These are phyloP conservation scores for Cupressus sempervirens DNA, from an alignment of 75 land plant genomes.

Conservation along the genomic window DNA sequence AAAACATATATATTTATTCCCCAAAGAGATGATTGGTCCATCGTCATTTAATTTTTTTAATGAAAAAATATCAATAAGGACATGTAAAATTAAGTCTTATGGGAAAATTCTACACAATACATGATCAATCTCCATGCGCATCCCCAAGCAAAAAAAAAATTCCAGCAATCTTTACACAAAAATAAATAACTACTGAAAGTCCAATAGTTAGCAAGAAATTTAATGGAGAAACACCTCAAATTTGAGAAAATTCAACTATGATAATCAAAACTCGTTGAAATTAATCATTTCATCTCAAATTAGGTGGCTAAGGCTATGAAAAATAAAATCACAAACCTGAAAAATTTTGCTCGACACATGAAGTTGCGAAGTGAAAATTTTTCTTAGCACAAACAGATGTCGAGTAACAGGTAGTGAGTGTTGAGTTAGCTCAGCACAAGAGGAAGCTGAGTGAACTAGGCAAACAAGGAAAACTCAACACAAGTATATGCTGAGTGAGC, in stretches of 20 bases:
- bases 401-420: too few species aligned
- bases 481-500: too few species aligned
- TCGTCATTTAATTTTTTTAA: not conserved
- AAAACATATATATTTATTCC: not conserved
- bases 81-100: not conserved
- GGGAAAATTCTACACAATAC: not conserved
- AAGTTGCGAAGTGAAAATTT: too few species aligned
- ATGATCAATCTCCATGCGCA: not conserved
- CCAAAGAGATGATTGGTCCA: not conserved
- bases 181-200: not conserved
- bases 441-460: too few species aligned
- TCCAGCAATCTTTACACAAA: not conserved
- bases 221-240: not conserved
- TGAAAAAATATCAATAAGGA: not conserved
- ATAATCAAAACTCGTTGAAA: not conserved
- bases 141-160: not conserved
- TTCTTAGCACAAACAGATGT: too few species aligned
- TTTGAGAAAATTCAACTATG: not conserved
- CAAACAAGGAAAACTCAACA: too few species aligned
- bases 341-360: too few species aligned
- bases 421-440: too few species aligned
- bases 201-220: not conserved
- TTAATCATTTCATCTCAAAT: not conserved
- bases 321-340: too few species aligned
- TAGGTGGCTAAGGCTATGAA: not conserved